Conservation (phyloP, 163 green algal species). For the Coccomyxa subellipsoidea region DNA sequence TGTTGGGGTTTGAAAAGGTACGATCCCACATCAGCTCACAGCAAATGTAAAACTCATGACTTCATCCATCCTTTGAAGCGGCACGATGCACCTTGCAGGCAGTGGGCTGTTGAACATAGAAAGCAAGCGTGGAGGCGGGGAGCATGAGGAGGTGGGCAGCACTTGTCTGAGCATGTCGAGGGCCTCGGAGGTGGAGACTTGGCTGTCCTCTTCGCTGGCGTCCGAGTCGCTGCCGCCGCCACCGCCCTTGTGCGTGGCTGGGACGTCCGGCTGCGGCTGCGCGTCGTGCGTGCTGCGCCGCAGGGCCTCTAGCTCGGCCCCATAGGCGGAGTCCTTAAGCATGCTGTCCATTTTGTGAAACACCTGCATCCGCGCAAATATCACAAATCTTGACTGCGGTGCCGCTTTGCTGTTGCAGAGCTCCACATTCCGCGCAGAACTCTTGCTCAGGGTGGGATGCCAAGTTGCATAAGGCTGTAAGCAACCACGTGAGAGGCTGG, state of each 20-base stretch:
- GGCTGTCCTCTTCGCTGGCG: not conserved
- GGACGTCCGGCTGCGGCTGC: not conserved
- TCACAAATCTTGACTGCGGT: too few relatives aligned
- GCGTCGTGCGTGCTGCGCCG: not conserved
- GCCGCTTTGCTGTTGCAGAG: too few relatives aligned
- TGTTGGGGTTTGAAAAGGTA: too few relatives aligned
- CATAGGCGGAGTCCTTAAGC: slow-evolving; percentile 49
- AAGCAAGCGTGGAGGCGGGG: not conserved
- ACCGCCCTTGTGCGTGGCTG: not conserved
- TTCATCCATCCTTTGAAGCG: not conserved
- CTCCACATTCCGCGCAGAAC: too few relatives aligned
- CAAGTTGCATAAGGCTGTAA: too few relatives aligned
- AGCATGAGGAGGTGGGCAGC: not conserved
- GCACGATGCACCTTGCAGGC: not conserved
- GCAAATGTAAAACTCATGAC: too few relatives aligned
- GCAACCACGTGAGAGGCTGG: not conserved
- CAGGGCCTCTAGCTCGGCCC: slow-evolving; percentile 9
- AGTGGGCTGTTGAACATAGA: not conserved
- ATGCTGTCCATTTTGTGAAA: slow-evolving; percentile 87
- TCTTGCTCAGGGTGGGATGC: too few relatives aligned
- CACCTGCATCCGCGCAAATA: slow-evolving; percentile 35
- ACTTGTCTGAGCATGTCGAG: slow-evolving; percentile 13
- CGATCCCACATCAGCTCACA: too few relatives aligned
- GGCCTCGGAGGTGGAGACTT: not conserved
- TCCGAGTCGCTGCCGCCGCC: not conserved